These are phyloP conservation scores for Blastobotrys illinoisensis DNA, from an alignment of 1,139 yeast genomes.

Conservation along the genomic window DNA sequence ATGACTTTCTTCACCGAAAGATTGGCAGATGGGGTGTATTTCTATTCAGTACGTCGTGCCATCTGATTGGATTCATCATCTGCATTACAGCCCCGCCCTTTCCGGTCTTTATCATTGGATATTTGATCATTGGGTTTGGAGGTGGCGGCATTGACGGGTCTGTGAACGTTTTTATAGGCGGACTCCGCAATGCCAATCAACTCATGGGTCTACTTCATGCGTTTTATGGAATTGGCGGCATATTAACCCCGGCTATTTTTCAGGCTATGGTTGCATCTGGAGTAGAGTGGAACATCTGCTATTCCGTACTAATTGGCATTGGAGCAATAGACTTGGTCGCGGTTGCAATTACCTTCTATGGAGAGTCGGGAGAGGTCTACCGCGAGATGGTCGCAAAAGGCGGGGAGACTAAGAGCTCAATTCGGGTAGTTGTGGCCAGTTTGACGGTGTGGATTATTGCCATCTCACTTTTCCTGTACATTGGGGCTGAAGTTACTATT, in stretches of 20 bases:
- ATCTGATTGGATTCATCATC: conserved; percentile 39
- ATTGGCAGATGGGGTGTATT: conserved; percentile 41
- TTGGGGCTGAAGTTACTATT: conserved; percentile 62
- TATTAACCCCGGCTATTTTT: conserved; percentile 52
- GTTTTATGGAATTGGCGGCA: conserved; percentile 59
- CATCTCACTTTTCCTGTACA: conserved; percentile 53
- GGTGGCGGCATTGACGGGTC: conserved; percentile 52
- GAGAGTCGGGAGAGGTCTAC: conserved; percentile 19
- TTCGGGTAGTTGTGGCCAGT: conserved; percentile 38
- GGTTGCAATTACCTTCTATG: conserved; percentile 29
- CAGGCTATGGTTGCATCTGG: conserved; percentile 48
- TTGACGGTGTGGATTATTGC: conserved; percentile 57
- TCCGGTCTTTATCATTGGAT: conserved; percentile 44
- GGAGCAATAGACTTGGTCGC: conserved; percentile 34
- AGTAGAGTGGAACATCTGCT: conserved; percentile 50
- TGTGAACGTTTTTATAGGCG: conserved; percentile 49
- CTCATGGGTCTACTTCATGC: conserved; percentile 52
- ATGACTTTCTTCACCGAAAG: conserved; percentile 35
- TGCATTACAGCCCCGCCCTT: conserved; percentile 40
- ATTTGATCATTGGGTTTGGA: conserved; percentile 57
- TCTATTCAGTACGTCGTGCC: conserved; percentile 36
- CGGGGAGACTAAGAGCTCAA: conserved; percentile 6
- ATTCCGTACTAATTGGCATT: conserved; percentile 42
- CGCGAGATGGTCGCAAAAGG: conserved; percentile 7
- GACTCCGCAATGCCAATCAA: conserved; percentile 44